Percentiles rank a stretch among this genome's conserved stretches.
These are phyloP conservation scores for Beta vulgaris DNA, from an alignment of 148 eudicot species.

Conservation along the genomic window DNA sequence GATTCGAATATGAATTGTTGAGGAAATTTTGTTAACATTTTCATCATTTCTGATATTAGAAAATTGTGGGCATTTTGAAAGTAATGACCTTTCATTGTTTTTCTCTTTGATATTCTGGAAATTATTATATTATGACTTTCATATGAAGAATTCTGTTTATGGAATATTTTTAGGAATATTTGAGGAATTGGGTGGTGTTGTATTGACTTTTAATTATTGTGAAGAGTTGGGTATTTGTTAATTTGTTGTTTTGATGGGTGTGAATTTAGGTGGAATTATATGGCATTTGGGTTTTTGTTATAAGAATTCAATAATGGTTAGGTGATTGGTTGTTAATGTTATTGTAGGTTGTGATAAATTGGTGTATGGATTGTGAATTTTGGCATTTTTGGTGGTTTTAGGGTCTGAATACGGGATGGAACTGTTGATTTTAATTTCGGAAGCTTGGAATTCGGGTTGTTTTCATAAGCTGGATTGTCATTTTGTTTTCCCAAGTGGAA, in stretches of 20 bases:
- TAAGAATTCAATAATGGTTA: background rate
- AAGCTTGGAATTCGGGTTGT: slow-evolving; percentile 16
- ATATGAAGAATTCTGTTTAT: background rate
- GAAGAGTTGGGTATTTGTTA: slow-evolving; percentile 13
- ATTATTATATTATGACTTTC: background rate
- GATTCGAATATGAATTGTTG: no score
- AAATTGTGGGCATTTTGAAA: slow-evolving; percentile 2
- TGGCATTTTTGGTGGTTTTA: slow-evolving; percentile 28
- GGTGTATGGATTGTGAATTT: slow-evolving; percentile 16
- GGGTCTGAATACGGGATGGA: slow-evolving; percentile 38
- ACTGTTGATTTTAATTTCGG: slow-evolving; percentile 21
- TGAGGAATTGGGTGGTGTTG: slow-evolving; percentile 18
- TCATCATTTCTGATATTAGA: background rate
- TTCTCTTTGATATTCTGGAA: background rate
- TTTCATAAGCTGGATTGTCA: slow-evolving; percentile 23
- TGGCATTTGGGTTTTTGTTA: slow-evolving; percentile 13
- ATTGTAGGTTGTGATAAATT: background rate
- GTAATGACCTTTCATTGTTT: background rate
- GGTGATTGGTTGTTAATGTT: slow-evolving; percentile 12
- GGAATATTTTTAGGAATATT: background rate
- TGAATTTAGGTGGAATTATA: slow-evolving; percentile 17
- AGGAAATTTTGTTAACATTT: no score
- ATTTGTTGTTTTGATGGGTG: slow-evolving; percentile 15
- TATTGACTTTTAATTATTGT: slow-evolving; percentile 8
- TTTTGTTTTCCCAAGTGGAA: slow-evolving; percentile 27